Percentiles rank a stretch among this genome's conserved stretches.
These are phyloP conservation scores for Podospora tetraspora DNA, from an alignment of 495 filamentous ascomycete genomes.

Conservation along the genomic window DNA sequence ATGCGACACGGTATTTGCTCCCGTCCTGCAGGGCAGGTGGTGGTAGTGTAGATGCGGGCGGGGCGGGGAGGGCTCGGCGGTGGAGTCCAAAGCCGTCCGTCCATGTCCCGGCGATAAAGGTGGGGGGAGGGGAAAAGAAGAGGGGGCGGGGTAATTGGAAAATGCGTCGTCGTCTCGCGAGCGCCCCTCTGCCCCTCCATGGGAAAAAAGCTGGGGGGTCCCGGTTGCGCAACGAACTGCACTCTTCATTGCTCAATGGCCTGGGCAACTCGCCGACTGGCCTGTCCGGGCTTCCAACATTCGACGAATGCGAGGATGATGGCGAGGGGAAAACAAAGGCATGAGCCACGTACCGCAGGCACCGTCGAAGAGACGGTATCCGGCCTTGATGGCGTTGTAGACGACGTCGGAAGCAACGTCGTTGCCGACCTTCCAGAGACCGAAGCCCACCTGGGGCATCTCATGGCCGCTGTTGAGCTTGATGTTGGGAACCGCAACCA, in stretches of 20 bases:
- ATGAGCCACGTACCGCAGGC: slow-evolving; percentile 61
- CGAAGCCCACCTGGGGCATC: slow-evolving; percentile 82
- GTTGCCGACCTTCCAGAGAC: slow-evolving; percentile 84
- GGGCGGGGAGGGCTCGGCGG: slow-evolving; percentile 16
- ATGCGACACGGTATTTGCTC: slow-evolving; percentile 5
- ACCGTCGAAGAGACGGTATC: slow-evolving; percentile 83
- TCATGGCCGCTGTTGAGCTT: slow-evolving; percentile 76
- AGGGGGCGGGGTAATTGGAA: slow-evolving; percentile 27
- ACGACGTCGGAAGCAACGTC: slow-evolving; percentile 71
- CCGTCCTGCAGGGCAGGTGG: neutral
- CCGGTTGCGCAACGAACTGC: neutral
- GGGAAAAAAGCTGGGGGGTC: neutral
- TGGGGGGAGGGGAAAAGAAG: slow-evolving; percentile 26
- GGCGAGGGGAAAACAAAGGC: neutral
- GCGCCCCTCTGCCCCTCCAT: slow-evolving; percentile 17
- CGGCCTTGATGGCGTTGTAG: slow-evolving; percentile 84
- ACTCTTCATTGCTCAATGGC: neutral
- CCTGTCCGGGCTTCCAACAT: neutral
- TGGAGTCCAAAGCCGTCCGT: neutral
- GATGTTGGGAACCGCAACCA: slow-evolving; percentile 48
- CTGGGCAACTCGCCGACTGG: neutral
- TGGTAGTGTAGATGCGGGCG: neutral
- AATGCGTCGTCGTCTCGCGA: slow-evolving; percentile 4
- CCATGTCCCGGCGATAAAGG: slow-evolving; percentile 1
- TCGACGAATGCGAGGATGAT: neutral